Base-by-base conservation (phyloP, 768 basidiomycete genomes). In the Saitozyma podzolica region DNA sequence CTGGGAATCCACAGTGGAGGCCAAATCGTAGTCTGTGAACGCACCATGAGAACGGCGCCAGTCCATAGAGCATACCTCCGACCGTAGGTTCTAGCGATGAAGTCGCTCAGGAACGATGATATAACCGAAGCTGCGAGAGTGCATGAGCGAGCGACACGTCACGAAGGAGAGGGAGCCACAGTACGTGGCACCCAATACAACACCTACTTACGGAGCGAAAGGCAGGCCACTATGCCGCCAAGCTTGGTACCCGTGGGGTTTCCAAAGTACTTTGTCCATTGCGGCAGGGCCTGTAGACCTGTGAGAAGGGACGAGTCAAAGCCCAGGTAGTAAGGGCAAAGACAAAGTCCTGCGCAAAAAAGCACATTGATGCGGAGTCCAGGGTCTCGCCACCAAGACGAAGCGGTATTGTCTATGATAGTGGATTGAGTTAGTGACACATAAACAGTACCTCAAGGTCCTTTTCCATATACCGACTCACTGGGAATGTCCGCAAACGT, bases 231-330 rank as follows among this genome's bases (percentile, higher is more conserved):
- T 58, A 54, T 54, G n/a, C 69, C 58, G 54, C 71, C 71, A n/a
- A 73, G 64, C 13, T 41, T 51, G 42, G 59, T 63, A 41, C 71
- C 63, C 6, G 59, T 56, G 16, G 71, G 71, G 37, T 39, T 62
- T 39, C 53, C 42, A 54, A 73, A 69, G 55, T 65, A 71, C 2
- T 55, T 40, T 40, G 63, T 61, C 68, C 68, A 69, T 16, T 39
- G 62, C 2, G 65, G 65, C 9, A 69, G 16, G 6, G 67, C 66
- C 41, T 69, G 68, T 52, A 69, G 68, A 58, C 68, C 68, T 16
- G 53, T 69, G n/a, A 69, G 50, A 0, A 69, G 50, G 10, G 9
- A 43, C 3, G 29, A 59, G 54, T 45, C 20, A 66, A 65, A 58
- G 16, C 65, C 68, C 0, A 66, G 48, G 49, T 69, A 69, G 61